Evolutionary conservation across 805 yeast species (phyloP), one percentile per base, ranked within the genome.

Genomic region (Candida tallmaniae): DNA sequence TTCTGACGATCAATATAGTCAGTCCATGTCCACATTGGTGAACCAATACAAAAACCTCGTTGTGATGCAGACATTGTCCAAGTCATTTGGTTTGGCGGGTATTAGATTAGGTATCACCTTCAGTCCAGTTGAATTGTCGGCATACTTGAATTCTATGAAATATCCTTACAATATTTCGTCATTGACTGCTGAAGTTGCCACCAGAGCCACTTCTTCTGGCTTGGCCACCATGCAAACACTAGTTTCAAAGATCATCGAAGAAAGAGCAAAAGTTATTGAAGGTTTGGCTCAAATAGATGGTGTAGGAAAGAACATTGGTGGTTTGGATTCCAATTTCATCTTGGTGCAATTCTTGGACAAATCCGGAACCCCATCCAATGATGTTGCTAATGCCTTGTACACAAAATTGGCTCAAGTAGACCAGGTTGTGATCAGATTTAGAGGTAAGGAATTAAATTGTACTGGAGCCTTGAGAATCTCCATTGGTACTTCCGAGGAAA

Each of bases 51-150:
- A 89, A 18, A 85, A 88, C 51, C 63, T 93, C 34, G 88, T 84
- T 12, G 96, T 86, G 9, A 65, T 89, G 56, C 98, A 93, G 60
- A 93, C 98, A 0, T 60, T 93, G 25, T 88, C 97, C 13, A 93
- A 93, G 54, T 82, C 97, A 0, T 93, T 93, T 62, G 98, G 98
- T 13, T 73, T 93, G 35, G 98, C 98, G 3, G 97, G 97, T 29
- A 82, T 89, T 32, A 74, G 98, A 48, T 59, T 90, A 27, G 98
- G 98, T 17, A 66, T 88, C 40, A 80, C 96, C 1, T 90, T 56
- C 51, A 71, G 89, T 3, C 64, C 73, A 12, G 62, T 67, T 10
- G 74, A 73, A 41, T 63, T 93, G 30, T 74, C 96, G 0, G 48
- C 58, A 4, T 73, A 84, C 31, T 62, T 93, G 48, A 93, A 93